These are phyloP conservation scores for Stellera chamaejasme DNA, from an alignment of 345 rosid species.

Conservation along the genomic window DNA sequence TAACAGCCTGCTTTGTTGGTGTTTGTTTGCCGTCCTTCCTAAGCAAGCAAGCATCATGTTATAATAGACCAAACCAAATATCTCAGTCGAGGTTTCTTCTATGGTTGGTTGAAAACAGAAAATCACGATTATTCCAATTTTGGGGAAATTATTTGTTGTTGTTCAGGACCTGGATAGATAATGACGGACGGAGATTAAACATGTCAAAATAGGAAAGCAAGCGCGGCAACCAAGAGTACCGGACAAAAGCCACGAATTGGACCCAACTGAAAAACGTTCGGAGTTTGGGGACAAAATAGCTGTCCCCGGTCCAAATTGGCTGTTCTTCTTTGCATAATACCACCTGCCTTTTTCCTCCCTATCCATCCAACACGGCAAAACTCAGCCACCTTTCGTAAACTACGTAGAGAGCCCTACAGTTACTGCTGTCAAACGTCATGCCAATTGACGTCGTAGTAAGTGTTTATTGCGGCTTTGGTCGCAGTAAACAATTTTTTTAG, in stretches of 20 bases:
- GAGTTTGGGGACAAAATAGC: slow-evolving; percentile 15
- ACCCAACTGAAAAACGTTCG: background rate
- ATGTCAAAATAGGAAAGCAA: slow-evolving; percentile 11
- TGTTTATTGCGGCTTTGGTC: too few species aligned
- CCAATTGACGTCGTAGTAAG: too few species aligned
- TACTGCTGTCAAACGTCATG: too few species aligned
- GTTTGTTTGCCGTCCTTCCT: too few species aligned
- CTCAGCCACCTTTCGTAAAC: slow-evolving; percentile 1
- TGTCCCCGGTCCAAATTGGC: slow-evolving; percentile 18
- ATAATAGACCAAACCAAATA: too few species aligned
- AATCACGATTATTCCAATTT: too few species aligned
- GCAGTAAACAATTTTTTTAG: too few species aligned
- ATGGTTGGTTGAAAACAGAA: too few species aligned
- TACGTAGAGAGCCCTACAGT: background rate
- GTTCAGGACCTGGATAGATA: background rate
- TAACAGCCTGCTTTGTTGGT: too few species aligned
- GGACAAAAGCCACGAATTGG: slow-evolving; percentile 14
- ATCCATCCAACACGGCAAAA: slow-evolving; percentile 28
- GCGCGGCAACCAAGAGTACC: background rate
- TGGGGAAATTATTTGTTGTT: too few species aligned
- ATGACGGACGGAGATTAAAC: slow-evolving; percentile 2
- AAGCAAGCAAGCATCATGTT: too few species aligned
- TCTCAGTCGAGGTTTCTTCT: too few species aligned
- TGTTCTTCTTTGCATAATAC: background rate
- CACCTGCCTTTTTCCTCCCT: slow-evolving; percentile 6